Percentiles rank a stretch among this genome's conserved stretches.
Conservation (phyloP, 176 grass and related monocot genomes). For the Carex littledalei region DNA sequence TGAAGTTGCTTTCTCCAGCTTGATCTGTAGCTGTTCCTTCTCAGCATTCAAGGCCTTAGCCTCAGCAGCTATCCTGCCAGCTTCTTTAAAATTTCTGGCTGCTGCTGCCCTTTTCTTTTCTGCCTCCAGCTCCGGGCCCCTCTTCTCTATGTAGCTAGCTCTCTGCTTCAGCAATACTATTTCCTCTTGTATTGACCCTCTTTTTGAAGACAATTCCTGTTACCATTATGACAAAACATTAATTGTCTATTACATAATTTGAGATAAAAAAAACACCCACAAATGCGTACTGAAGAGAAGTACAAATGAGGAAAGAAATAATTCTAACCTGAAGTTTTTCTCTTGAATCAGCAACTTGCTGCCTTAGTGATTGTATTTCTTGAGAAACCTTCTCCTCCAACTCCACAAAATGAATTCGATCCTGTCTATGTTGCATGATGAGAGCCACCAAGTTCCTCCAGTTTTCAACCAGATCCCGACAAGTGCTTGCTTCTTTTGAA, state of each 20-base stretch:
- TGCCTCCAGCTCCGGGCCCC: slow-evolving; percentile 75
- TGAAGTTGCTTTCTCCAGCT: slow-evolving; percentile 51
- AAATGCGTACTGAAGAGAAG: slow-evolving; percentile 9
- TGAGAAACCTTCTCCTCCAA: slow-evolving; percentile 71
- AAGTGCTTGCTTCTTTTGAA: slow-evolving; percentile 72
- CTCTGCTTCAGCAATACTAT: slow-evolving; percentile 69
- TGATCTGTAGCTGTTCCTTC: slow-evolving; percentile 68
- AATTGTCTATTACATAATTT: background rate
- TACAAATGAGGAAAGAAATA: background rate
- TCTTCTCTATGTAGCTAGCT: slow-evolving; percentile 81
- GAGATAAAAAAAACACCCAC: background rate
- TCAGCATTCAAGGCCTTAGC: slow-evolving; percentile 74
- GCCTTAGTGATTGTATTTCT: slow-evolving; percentile 70
- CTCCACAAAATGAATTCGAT: slow-evolving; percentile 62
- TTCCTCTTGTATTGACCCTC: slow-evolving; percentile 67
- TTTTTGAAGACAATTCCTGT: slow-evolving; percentile 75
- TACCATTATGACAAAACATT: slow-evolving; percentile 33
- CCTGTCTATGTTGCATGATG: slow-evolving; percentile 71
- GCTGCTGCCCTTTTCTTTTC: slow-evolving; percentile 97
- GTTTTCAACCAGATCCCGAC: slow-evolving; percentile 41
- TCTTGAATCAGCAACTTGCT: slow-evolving; percentile 81
- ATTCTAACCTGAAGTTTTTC: slow-evolving; percentile 62
- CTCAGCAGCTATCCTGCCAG: slow-evolving; percentile 76
- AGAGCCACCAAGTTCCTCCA: slow-evolving; percentile 58
- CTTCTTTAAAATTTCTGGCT: slow-evolving; percentile 94